Conservation (phyloP, 176 grass and related monocot species). For the Eleusine indica region DNA sequence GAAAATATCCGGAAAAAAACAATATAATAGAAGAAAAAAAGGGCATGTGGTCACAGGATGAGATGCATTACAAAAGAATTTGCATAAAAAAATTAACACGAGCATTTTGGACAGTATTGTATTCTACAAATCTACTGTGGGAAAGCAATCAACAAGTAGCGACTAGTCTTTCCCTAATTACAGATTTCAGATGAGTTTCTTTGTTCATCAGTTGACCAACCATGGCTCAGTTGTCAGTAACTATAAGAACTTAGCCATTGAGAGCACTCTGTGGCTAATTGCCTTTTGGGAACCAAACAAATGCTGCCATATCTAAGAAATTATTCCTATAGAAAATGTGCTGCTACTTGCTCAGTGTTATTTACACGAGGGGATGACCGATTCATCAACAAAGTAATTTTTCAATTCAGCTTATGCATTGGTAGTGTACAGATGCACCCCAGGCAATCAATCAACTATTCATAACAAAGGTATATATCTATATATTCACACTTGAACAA, state of each 20-base stretch:
- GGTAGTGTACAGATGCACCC: neutral
- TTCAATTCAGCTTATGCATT: constrained; percentile 17
- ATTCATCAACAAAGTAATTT: neutral
- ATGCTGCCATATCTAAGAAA: too few relatives aligned
- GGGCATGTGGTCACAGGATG: neutral
- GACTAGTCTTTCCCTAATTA: neutral
- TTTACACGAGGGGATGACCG: neutral
- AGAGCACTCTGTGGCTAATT: too few relatives aligned
- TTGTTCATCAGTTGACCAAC: neutral
- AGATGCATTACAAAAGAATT: constrained; percentile 27
- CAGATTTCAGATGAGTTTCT: neutral
- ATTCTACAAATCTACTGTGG: constrained; percentile 7
- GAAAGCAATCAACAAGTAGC: neutral
- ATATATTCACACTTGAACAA: constrained; percentile 29
- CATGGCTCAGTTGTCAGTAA: too few relatives aligned
- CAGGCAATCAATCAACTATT: neutral
- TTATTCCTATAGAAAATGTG: neutral
- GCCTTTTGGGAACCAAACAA: too few relatives aligned
- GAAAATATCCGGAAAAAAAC: neutral
- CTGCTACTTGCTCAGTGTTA: neutral
- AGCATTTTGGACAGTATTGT: neutral
- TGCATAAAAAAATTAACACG: constrained; percentile 5
- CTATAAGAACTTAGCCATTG: too few relatives aligned
- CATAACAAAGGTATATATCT: neutral
- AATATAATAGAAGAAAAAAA: neutral